These are phyloP conservation scores for Neocallimastix lanati DNA, from an alignment of 192 early-diverging fungal species.

Conservation along the genomic window DNA sequence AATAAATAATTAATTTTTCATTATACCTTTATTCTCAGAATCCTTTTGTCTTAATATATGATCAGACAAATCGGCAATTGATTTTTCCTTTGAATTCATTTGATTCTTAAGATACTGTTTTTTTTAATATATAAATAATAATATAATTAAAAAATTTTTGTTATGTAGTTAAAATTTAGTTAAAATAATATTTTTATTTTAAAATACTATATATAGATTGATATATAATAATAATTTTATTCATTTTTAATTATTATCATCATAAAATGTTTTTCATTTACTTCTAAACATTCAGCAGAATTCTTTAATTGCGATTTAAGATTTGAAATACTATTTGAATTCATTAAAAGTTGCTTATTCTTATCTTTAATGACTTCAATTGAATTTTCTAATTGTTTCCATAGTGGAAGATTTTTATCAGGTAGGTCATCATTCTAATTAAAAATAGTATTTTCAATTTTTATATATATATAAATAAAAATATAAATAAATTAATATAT, in stretches of 20 bases:
- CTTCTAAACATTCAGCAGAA: neutral
- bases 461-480: too few species aligned
- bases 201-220: too few species aligned
- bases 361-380: neutral
- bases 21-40: neutral
- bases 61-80: neutral
- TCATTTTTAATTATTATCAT: too few species aligned
- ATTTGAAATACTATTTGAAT: neutral
- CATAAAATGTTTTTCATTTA: too few species aligned
- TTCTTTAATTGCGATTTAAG: neutral
- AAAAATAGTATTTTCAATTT: conserved; percentile 17
- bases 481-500: too few species aligned
- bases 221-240: too few species aligned
- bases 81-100: neutral
- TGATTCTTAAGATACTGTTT: neutral
- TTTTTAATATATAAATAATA: too few species aligned
- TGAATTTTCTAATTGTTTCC: conserved; percentile 24
- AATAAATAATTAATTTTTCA: too few species aligned
- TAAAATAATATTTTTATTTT: too few species aligned
- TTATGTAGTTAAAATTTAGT: too few species aligned
- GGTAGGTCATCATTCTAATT: conserved; percentile 15
- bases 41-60: neutral
- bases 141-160: too few species aligned
- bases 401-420: conserved; percentile 21
- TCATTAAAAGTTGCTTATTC: neutral